These are phyloP conservation scores for Cicer pinnatifidum DNA, from an alignment of 306 rosid species.

Conservation along the genomic window DNA sequence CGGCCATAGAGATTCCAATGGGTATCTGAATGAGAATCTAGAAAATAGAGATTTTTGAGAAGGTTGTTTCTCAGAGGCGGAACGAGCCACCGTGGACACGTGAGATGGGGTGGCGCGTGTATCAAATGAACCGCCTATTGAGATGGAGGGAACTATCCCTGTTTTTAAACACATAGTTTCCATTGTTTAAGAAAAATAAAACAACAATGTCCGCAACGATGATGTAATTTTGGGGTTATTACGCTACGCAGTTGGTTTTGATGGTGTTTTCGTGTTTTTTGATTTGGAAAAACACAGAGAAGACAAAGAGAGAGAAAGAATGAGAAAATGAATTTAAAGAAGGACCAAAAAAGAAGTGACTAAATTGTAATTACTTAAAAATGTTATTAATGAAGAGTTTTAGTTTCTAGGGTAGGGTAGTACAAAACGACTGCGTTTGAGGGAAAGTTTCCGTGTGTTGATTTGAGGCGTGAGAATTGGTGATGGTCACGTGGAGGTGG, in stretches of 20 bases:
- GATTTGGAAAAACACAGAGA: background rate
- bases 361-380: background rate
- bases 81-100: conserved; percentile 57
- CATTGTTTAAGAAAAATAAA: conserved; percentile 42
- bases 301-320: background rate
- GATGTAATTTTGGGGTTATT: background rate
- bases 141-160: conserved; percentile 63
- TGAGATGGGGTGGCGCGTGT: conserved; percentile 60
- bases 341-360: conserved; percentile 6
- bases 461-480: background rate
- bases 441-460: background rate
- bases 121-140: conserved; percentile 59
- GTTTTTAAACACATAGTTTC: conserved; percentile 68
- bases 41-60: conserved; percentile 52
- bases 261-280: background rate
- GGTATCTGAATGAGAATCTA: conserved; percentile 67
- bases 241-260: background rate
- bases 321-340: background rate
- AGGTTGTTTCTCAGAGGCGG: conserved; percentile 49
- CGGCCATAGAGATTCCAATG: conserved; percentile 75
- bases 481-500: conserved; percentile 35
- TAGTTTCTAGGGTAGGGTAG: background rate
- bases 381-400: too few species aligned
- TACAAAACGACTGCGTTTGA: conserved; percentile 35
- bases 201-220: conserved; percentile 32